phyloP scores from a whole-genome alignment of 768 basidiomycete genomes.

The Phaeotremella skinneri region DNA sequence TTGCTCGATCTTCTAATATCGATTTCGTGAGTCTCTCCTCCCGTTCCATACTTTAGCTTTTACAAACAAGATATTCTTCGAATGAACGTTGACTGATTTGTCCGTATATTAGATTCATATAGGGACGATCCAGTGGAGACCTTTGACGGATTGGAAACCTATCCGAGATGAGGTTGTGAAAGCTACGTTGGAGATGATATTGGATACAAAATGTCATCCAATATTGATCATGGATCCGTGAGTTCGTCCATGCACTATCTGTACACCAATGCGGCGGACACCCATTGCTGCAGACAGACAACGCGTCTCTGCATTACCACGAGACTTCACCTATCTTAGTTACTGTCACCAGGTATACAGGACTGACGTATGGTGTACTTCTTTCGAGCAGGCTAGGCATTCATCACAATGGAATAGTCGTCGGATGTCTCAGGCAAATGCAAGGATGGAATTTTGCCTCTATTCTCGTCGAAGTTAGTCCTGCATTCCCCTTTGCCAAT shows the following conservation, averaged over 20 bases:
- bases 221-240: slow-evolving; percentile 46
- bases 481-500: not conserved
- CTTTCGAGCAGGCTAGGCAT: slow-evolving; percentile 48
- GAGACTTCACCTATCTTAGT: not conserved
- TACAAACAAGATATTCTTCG: no score
- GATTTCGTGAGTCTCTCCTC: slow-evolving; percentile 45
- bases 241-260: slow-evolving; percentile 14
- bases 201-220: slow-evolving; percentile 36
- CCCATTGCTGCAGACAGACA: not conserved
- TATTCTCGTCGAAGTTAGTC: slow-evolving; percentile 42
- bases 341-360: not conserved
- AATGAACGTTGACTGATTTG: slow-evolving; percentile 1
- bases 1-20: slow-evolving; percentile 24
- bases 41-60: not conserved
- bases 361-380: not conserved
- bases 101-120: slow-evolving; percentile 33
- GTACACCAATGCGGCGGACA: not conserved
- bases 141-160: slow-evolving; percentile 43
- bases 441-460: slow-evolving; percentile 50
- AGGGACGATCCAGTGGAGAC: slow-evolving; percentile 39
- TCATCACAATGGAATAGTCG: slow-evolving; percentile 46
- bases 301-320: not conserved
- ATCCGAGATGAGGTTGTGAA: slow-evolving; percentile 49
- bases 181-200: slow-evolving; percentile 38
- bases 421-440: slow-evolving; percentile 40